Evolutionary conservation across 306 rosid genomes (phyloP).

Genomic region (Cucumis cinereus): DNA sequence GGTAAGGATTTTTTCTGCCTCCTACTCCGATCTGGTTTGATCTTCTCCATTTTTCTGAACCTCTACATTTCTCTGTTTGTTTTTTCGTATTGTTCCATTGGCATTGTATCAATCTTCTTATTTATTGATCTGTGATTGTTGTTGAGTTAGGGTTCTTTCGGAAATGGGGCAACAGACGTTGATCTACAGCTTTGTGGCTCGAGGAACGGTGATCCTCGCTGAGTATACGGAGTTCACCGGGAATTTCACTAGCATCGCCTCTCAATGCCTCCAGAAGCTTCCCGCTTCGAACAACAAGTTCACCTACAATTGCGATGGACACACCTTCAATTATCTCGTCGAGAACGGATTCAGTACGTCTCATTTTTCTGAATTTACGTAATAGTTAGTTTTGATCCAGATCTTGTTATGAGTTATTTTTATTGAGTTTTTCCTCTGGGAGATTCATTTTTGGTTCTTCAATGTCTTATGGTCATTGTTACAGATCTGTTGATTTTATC

Average conservation of each 20-base stretch:
- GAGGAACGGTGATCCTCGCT: constrained; percentile 67
- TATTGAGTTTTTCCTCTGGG: background rate
- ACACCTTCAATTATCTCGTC: constrained; percentile 93
- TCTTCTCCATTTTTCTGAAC: background rate
- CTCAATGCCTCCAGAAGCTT: constrained; percentile 92
- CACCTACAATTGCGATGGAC: constrained; percentile 89
- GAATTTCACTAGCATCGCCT: constrained; percentile 57
- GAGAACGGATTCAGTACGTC: constrained; percentile 76
- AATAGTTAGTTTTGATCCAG: background rate
- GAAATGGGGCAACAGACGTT: constrained; percentile 80
- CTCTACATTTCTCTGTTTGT: background rate
- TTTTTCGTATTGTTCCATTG: background rate
- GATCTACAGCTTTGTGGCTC: constrained; percentile 95
- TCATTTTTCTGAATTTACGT: background rate
- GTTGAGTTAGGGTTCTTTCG: background rate
- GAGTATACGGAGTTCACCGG: constrained; percentile 83
- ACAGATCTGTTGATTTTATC: background rate
- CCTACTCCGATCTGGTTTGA: background rate
- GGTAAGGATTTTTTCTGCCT: background rate
- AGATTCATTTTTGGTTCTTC: background rate
- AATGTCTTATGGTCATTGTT: background rate
- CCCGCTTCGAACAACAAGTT: constrained; percentile 84
- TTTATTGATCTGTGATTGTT: constrained; percentile 14
- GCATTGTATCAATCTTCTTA: background rate
- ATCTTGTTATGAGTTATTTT: constrained; percentile 2